Percentiles rank a stretch among this genome's conserved stretches.
These are phyloP conservation scores for Xylaria sp. DNA, from an alignment of 2,329 filamentous ascomycete species.

Conservation along the genomic window DNA sequence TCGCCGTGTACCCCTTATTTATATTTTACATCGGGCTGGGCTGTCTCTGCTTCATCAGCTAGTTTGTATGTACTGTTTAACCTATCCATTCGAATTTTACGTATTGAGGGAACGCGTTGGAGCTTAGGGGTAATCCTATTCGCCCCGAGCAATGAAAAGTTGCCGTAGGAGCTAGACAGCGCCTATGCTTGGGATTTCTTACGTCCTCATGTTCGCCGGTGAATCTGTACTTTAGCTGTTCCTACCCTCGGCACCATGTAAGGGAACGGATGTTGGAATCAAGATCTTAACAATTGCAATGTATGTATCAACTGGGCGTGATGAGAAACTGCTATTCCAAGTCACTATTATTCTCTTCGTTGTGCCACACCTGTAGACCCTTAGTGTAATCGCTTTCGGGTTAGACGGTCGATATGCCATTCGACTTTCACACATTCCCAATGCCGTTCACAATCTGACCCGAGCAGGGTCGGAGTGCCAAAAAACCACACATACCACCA, in stretches of 20 bases:
- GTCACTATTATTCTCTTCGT: not conserved
- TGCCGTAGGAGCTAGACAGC: not conserved
- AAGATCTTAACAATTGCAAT: slow-evolving; percentile 16
- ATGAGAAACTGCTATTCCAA: not conserved
- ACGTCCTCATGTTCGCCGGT: slow-evolving; percentile 4
- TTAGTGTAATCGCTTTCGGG: not conserved
- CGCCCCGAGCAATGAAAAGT: not conserved
- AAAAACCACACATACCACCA: too few relatives aligned
- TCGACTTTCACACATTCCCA: not conserved
- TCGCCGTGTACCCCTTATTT: slow-evolving; percentile 94
- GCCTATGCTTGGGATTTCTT: not conserved
- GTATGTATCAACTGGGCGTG: slow-evolving; percentile 1
- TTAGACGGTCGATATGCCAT: not conserved
- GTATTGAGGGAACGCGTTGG: not conserved
- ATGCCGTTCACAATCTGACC: not conserved
- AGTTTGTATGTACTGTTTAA: slow-evolving; percentile 46
- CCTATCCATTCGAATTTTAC: slow-evolving; percentile 3
- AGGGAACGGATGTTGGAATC: slow-evolving; percentile 5
- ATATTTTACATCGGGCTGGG: slow-evolving; percentile 95
- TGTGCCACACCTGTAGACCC: not conserved
- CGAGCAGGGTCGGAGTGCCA: too few relatives aligned
- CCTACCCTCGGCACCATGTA: not conserved
- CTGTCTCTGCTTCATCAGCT: slow-evolving; percentile 97
- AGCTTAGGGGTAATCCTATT: not conserved
- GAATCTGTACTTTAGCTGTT: slow-evolving; percentile 31